Percentiles rank a stretch among this genome's conserved stretches.
Evolutionary conservation across 257 asterid species (phyloP).

Genomic region (Anisodus tanguticus): DNA sequence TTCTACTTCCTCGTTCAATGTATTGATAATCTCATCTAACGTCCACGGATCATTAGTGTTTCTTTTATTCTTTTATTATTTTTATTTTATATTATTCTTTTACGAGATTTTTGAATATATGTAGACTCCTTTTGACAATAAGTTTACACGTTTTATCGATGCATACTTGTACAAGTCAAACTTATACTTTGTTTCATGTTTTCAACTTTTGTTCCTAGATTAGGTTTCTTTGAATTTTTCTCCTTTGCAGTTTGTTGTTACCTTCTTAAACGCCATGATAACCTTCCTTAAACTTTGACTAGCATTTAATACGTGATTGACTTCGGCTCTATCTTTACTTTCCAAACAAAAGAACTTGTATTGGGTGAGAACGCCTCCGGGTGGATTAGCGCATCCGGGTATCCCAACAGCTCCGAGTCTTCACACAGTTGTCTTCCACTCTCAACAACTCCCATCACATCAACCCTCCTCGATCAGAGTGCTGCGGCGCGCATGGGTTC

Average conservation of each 20-base stretch:
- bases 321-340: neutral
- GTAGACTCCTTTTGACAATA: neutral
- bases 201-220: neutral
- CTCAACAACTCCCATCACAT: no score
- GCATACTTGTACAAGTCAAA: neutral
- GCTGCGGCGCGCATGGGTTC: no score
- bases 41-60: neutral
- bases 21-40: neutral
- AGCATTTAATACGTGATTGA: neutral
- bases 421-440: no score
- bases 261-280: neutral
- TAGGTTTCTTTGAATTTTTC: neutral
- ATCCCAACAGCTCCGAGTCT: no score
- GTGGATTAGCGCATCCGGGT: no score
- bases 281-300: neutral
- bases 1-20: neutral
- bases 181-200: neutral
- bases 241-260: neutral
- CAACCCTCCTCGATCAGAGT: no score
- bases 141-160: neutral
- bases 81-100: neutral
- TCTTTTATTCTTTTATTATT: neutral
- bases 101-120: neutral
- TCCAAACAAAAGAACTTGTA: neutral
- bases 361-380: no score